Percentiles rank a stretch among this genome's conserved stretches.
Conservation (phyloP, 176 grass and related monocot species). For the Phragmites australis region DNA sequence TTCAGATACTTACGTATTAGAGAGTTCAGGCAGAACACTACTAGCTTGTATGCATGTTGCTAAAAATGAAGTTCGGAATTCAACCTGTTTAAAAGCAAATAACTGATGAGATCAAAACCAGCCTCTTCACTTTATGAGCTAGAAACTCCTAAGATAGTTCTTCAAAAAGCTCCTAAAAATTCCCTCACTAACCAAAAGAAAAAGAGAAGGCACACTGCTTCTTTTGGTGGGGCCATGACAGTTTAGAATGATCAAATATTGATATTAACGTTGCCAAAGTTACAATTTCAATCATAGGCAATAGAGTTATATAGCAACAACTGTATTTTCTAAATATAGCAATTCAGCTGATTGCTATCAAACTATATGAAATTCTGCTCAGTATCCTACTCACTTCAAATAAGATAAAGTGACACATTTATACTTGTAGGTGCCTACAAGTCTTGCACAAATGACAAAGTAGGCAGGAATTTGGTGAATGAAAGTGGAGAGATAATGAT, state of each 20-base stretch:
- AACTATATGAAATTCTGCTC: slow-evolving; percentile 26
- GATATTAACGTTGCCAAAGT: neutral
- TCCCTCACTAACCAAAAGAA: neutral
- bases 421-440: neutral
- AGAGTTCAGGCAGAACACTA: slow-evolving; percentile 84
- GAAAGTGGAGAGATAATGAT: slow-evolving; percentile 1
- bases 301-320: neutral
- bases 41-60: slow-evolving; percentile 72
- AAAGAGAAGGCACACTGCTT: neutral
- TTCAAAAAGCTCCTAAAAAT: neutral
- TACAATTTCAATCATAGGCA: neutral
- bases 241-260: neutral
- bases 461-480: neutral
- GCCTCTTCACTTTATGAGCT: neutral
- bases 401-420: neutral
- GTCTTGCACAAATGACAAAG: neutral
- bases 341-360: neutral
- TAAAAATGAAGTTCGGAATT: slow-evolving; percentile 83
- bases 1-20: slow-evolving; percentile 62
- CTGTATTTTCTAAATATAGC: neutral
- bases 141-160: neutral
- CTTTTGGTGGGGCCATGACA: neutral
- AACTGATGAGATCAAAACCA: neutral
- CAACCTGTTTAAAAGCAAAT: slow-evolving; percentile 55
- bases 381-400: neutral